Evolutionary conservation across 2,329 filamentous ascomycete genomes (phyloP).

Genomic region (Capronia epimyces): DNA sequence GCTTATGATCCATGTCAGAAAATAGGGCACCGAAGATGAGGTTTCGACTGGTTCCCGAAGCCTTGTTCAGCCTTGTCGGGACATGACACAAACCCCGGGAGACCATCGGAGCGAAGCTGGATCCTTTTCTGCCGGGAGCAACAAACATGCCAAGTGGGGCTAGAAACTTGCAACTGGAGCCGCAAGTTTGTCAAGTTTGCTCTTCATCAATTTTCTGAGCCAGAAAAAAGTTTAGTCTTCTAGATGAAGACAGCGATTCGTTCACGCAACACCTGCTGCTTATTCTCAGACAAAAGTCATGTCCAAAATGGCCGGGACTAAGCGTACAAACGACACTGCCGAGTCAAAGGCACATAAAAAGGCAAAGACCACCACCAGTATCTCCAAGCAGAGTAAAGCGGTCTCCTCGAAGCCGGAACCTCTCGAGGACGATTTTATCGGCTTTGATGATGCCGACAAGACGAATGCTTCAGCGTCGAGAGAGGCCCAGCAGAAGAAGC

Average conservation of each 20-base stretch:
- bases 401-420: neutral
- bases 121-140: neutral
- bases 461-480: neutral
- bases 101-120: neutral
- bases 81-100: too few species aligned
- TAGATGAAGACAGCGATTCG: neutral
- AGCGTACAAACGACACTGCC: constrained; percentile 10
- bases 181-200: constrained; percentile 4
- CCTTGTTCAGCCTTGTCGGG: too few species aligned
- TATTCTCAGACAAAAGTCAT: neutral
- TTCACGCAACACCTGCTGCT: neutral
- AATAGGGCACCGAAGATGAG: too few species aligned
- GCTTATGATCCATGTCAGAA: too few species aligned
- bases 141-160: neutral
- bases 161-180: neutral
- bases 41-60: too few species aligned
- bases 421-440: constrained; percentile 4
- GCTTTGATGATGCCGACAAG: constrained; percentile 1
- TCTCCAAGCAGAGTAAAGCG: neutral
- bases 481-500: neutral
- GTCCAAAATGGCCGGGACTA: constrained; percentile 22
- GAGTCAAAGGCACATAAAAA: constrained; percentile 20
- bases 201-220: neutral
- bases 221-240: constrained; percentile 4
- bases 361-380: constrained; percentile 2